Conservation (phyloP, 2,329 filamentous ascomycete species). For the Pyricularia pennisetigena region DNA sequence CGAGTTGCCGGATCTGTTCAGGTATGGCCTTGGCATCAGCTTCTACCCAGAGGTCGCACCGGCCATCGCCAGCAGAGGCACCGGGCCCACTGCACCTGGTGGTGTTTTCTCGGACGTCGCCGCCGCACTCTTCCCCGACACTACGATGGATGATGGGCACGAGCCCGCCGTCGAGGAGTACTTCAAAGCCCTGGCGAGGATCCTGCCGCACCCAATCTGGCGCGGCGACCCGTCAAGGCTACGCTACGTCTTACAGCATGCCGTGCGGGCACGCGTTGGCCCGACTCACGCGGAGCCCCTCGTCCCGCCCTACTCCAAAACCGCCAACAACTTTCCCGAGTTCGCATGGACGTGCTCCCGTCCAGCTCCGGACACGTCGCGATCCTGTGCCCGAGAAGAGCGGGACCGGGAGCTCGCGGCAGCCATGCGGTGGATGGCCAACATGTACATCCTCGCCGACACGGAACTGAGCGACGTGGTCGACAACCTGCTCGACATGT, state of each 20-base stretch:
- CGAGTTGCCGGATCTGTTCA: conserved; percentile 11
- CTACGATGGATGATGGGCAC: not conserved
- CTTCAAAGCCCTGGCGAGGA: conserved; percentile 7
- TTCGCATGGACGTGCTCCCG: conserved; percentile 7
- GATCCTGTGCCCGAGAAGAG: not conserved
- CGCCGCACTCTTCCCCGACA: not conserved
- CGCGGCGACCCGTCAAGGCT: conserved; percentile 3
- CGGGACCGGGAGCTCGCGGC: not conserved
- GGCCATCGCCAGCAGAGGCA: not conserved
- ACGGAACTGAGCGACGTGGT: not conserved
- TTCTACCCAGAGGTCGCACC: not conserved
- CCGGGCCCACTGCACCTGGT: not conserved
- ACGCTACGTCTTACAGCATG: conserved; percentile 11
- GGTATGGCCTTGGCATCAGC: conserved; percentile 10
- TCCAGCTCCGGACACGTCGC: not conserved
- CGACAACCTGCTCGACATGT: not conserved
- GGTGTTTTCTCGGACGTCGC: not conserved
- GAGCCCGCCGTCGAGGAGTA: not conserved
- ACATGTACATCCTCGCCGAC: not conserved
- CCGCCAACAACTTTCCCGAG: conserved; percentile 4
- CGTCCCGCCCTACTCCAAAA: conserved; percentile 10
- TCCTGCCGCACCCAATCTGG: conserved; percentile 11
- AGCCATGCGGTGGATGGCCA: not conserved
- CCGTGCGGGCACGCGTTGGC: conserved; percentile 9
- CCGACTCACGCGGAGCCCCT: conserved; percentile 7